Conservation (phyloP, 2,329 filamentous ascomycete species). For the Penicillium sp. region DNA sequence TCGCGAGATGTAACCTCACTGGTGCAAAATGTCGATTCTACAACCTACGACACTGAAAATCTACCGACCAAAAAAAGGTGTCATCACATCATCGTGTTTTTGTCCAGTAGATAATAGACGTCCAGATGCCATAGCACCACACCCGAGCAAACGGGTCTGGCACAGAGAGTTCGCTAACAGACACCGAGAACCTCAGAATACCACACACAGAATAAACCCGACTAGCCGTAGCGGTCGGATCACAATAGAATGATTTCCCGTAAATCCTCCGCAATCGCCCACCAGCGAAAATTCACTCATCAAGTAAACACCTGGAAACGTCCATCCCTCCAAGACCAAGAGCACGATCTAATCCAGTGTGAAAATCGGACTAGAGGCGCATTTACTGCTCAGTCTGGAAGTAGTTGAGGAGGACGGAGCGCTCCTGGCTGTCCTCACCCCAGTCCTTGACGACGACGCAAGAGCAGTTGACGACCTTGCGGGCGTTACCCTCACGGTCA, state of each 20-base stretch:
- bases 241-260: not conserved
- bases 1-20: not conserved
- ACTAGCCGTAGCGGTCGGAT: not conserved
- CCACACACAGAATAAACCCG: not conserved
- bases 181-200: not conserved
- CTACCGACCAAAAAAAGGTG: not conserved
- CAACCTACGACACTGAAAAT: not conserved
- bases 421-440: constrained; percentile 99
- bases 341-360: constrained; percentile 14
- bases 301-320: constrained; percentile 3
- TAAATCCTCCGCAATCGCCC: not conserved
- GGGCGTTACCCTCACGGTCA: constrained; percentile 98
- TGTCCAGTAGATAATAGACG: constrained; percentile 18
- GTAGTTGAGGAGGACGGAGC: constrained; percentile 99
- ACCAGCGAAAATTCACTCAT: not conserved
- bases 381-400: constrained; percentile 78
- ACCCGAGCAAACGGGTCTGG: constrained; percentile 29
- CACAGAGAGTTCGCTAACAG: constrained; percentile 4
- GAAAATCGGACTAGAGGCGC: constrained; percentile 2
- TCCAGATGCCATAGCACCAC: constrained; percentile 19
- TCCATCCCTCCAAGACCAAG: constrained; percentile 16
- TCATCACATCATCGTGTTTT: constrained; percentile 24
- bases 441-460: constrained; percentile 99
- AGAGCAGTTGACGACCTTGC: constrained; percentile 99
- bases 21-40: not conserved